phyloP scores from a whole-genome alignment of 495 filamentous ascomycete species.

The Parachaetomium inaequale region DNA sequence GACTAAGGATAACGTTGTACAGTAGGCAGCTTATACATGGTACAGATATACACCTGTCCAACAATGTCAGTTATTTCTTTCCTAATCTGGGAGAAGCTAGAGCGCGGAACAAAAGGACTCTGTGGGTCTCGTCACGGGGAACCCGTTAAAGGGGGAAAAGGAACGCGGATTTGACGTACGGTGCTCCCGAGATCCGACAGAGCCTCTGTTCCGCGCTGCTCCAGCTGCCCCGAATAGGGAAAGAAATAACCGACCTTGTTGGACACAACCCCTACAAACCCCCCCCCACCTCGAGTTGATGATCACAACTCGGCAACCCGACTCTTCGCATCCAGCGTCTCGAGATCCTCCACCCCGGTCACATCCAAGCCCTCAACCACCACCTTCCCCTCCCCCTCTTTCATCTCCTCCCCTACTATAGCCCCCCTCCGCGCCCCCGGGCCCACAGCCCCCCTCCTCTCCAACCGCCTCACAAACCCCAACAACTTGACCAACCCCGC shows the following conservation, averaged over 20 bases:
- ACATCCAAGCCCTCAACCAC: constrained; percentile 29
- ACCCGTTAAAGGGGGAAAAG: too few species aligned
- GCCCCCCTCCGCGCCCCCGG: neutral
- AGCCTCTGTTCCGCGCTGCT: too few species aligned
- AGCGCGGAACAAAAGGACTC: too few species aligned
- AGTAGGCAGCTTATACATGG: neutral
- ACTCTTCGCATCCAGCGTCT: constrained; percentile 39
- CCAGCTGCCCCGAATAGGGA: too few species aligned
- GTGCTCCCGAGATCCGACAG: too few species aligned
- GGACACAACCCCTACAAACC: too few species aligned
- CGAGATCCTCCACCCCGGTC: constrained; percentile 32
- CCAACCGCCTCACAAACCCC: constrained; percentile 40
- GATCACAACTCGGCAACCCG: constrained; percentile 32
- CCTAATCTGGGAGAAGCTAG: too few species aligned
- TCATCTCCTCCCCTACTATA: neutral
- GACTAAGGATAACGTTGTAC: neutral
- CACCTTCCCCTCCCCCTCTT: constrained; percentile 6
- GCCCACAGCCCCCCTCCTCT: constrained; percentile 17
- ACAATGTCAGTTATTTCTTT: too few species aligned
- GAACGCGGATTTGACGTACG: too few species aligned
- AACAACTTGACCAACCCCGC: constrained; percentile 56
- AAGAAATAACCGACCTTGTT: too few species aligned
- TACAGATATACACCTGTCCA: neutral
- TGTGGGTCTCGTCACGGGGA: too few species aligned
- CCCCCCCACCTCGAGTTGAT: neutral